A percentile compares a stretch with the other conserved stretches of the same genome.
phyloP scores from a whole-genome alignment of 2,329 filamentous ascomycete species.

The Apiospora pterosperma region DNA sequence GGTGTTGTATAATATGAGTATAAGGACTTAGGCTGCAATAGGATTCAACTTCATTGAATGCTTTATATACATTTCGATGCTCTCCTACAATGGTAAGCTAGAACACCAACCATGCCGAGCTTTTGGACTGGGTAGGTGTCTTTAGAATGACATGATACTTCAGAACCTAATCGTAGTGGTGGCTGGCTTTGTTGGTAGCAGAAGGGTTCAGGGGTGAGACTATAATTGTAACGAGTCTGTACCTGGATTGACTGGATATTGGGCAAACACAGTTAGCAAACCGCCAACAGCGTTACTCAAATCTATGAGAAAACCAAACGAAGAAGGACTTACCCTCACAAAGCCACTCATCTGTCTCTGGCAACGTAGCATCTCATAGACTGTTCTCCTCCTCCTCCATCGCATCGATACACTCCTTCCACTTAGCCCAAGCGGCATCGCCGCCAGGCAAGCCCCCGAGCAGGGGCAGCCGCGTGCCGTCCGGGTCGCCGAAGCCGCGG shows the following conservation, averaged over 20 bases:
- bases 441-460: slow-evolving; percentile 55
- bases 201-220: not conserved
- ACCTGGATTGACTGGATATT: not conserved
- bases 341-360: too few species aligned
- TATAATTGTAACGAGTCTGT: not conserved
- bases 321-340: too few species aligned
- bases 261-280: too few species aligned
- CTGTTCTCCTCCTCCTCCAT: slow-evolving; percentile 40
- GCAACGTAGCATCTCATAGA: not conserved
- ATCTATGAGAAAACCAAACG: too few species aligned
- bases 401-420: slow-evolving; percentile 41
- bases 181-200: not conserved
- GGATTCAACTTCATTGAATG: not conserved
- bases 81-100: too few species aligned
- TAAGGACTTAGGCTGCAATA: too few species aligned
- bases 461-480: slow-evolving; percentile 58
- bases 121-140: too few species aligned
- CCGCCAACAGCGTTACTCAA: too few species aligned
- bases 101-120: too few species aligned
- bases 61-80: too few species aligned
- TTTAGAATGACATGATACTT: too few species aligned
- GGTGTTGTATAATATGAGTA: not conserved
- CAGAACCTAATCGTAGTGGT: too few species aligned
- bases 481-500: slow-evolving; percentile 55
- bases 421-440: slow-evolving; percentile 53